Base-by-base conservation (phyloP, 192 early-diverging fungal genomes). In the Lunasporangiospora selenospora region DNA sequence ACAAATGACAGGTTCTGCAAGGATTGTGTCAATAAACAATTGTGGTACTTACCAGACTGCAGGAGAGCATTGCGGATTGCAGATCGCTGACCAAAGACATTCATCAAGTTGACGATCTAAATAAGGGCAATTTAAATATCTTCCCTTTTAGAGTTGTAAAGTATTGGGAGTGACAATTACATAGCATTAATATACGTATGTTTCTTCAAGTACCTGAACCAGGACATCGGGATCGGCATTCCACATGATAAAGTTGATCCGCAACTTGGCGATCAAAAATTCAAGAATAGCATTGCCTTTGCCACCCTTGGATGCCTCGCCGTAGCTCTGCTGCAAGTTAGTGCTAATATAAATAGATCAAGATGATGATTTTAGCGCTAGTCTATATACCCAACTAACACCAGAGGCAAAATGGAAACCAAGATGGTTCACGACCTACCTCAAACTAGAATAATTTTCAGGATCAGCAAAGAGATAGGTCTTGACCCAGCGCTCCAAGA, bases 401-500 rank as follows among this genome's bases (percentile, higher is more conserved):
- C n/a, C n/a, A n/a, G n/a, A n/a, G n/a, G n/a, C n/a, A n/a, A n/a
- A n/a, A n/a, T n/a, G n/a, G n/a, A n/a, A n/a, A n/a, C n/a, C n/a
- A n/a, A n/a, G n/a, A n/a, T n/a, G n/a, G n/a, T n/a, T n/a, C n/a
- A n/a, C n/a, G 41, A 1, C n/a, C n/a, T 76, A 84, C 82, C 80
- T 84, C 30, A 90, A 75, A 48, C 56, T 65, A 21, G 66, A 36
- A 67, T 90, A 90, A 26, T 92, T 81, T 8, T 75, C 66, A 42
- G 78, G 77, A 36, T 84, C 77, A 13, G 86, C 43, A 47, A 94
- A 86, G 6, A 94, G 57, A 59, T 91, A 94, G 1, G 89, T 85
- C 34, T 79, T 77, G 19, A 77, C 75, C 92, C 92, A 94, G 11
- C 92, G 73, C 50, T 90, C 85, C 21, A 89, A 58, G 67, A 89